phyloP scores from a whole-genome alignment of 2,329 filamentous ascomycete species.

The Hypocrella siamensis region DNA sequence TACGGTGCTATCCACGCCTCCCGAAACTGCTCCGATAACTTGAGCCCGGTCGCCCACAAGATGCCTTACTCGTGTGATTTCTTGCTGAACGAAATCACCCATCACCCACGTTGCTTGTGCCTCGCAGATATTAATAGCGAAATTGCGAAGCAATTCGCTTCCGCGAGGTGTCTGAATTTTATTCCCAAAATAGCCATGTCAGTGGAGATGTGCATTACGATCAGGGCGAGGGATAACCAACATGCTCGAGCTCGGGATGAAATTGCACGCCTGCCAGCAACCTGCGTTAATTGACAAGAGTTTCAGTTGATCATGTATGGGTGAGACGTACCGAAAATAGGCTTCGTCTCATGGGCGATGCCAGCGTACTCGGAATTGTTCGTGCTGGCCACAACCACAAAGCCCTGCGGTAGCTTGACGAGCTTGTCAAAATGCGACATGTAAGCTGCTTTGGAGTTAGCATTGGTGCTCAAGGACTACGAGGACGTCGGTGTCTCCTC shows the following conservation, averaged over 20 bases:
- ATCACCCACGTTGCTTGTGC: conserved; percentile 71
- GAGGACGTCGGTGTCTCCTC: background rate
- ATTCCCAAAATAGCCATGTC: too few relatives aligned
- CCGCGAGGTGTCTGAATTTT: conserved; percentile 44
- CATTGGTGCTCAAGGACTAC: background rate
- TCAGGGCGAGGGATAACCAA: too few relatives aligned
- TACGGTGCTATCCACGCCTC: conserved; percentile 77
- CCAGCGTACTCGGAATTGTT: conserved; percentile 64
- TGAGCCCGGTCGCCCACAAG: conserved; percentile 71
- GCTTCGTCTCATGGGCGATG: conserved; percentile 55
- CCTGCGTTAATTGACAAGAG: too few relatives aligned
- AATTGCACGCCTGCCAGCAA: conserved; percentile 52
- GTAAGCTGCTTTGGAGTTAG: conserved; percentile 30
- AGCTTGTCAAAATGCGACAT: conserved; percentile 92
- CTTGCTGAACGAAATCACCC: conserved; percentile 65
- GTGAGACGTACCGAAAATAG: conserved; percentile 31
- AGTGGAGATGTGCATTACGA: too few relatives aligned
- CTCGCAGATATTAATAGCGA: conserved; percentile 67
- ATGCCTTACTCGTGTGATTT: conserved; percentile 64
- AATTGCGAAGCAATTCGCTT: conserved; percentile 61
- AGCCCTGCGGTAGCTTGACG: conserved; percentile 53
- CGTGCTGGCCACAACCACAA: conserved; percentile 59
- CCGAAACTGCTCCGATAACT: conserved; percentile 27
- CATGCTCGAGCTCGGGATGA: conserved; percentile 64
- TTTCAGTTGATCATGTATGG: background rate